Base-by-base conservation (phyloP, 2,329 filamentous ascomycete species). In the Neofusicoccum sp. region DNA sequence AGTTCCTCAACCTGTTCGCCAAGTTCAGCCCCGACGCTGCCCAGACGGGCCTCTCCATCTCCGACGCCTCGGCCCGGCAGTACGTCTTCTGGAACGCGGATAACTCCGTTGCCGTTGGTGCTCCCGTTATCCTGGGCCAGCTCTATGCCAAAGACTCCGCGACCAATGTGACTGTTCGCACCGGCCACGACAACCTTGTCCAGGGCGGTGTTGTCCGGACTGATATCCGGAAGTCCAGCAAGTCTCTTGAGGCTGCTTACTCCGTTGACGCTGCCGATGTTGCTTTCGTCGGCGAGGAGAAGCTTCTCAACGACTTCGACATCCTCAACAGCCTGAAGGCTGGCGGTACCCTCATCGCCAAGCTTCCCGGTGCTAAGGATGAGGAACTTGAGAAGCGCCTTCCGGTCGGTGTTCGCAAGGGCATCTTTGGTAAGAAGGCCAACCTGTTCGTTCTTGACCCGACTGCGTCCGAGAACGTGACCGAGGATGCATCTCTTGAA, bases 41-140 rank as follows among this genome's bases (percentile, higher is more conserved):
- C 11, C 73, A 67, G 74, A 89, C 69, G 71, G 83, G 76, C 78
- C 75, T 76, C 49, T 81, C 86, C 67, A 76, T 85, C 22, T 71
- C 84, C n/a, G 84, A 87, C 66, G 74, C 80, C n/a, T 75, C 77
- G 22, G 87, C 88, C 22, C 85, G 91, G 76, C 91, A 98, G 77
- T 98, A 95, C 80, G 89, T 89, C 11, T 97, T 99, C 84, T 98
- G 93, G 93, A 91, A 97, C 69, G 75, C 91, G 44, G 94, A 97
- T 72, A 85, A 88, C 75, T 93, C 93, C 33, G 78, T 82, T 1
- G 85, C 89, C 58, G 83, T 84, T 58, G 81, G 82, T 64, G 88
- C 92, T 1, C 89, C 92, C 9, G 78, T 85, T 28, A 85, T 80
- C 49, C 73, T 89, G 54, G 85, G 83, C 44, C 83, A 87, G 71